Base-by-base conservation (phyloP, 2,329 filamentous ascomycete species). In the Pyricularia sp. region DNA sequence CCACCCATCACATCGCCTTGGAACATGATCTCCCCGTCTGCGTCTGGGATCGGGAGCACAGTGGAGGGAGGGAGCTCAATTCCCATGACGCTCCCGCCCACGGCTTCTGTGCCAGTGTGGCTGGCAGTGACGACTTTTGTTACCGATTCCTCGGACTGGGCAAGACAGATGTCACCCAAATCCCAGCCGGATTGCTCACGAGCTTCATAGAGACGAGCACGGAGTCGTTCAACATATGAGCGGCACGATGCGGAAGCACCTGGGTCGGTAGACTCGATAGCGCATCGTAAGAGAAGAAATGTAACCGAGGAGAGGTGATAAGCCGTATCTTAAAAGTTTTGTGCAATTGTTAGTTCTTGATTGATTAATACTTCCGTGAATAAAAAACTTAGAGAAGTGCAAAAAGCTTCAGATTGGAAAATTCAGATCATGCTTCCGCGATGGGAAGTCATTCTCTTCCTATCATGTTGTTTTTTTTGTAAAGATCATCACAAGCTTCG, bases 241-340 rank as follows among this genome's bases (percentile, higher is more conserved):
- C 79, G 72, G 0, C 73, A 73, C 0, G 68, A 67, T 0, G 73
- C 70, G 0, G 73, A 74, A 10, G 74, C 76, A 65, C 77, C 77
- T 3, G 76, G 75, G 65, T 81, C 76, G 4, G 83, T 81, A 1
- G 82, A 79, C 65, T 83, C 80, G 0, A 79, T 77, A 0, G 78
- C 77, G 19, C 64, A 65, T 44, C 64, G 24, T 22, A 65, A 28
- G 2, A 65, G 59, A n/a, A 65, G 64, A 24, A 62, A 62, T 9
- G 64, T 62, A 4, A 57, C 64, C 8, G 64, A 65, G 13, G 64
- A 28, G 19, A 65, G 55, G 30, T 65, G 64, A 31, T 65, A 65
- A n/a, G 59, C 64, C 19, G 64, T 65, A n/a, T 65, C 64, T 65
- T 65, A 19, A 10, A 26, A 16, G n/a, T 26, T 16, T 44, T 44